Evolutionary conservation across 1,139 yeast species (phyloP), one percentile per base, ranked within the genome.

Genomic region (Geotrichum aggregatum): DNA sequence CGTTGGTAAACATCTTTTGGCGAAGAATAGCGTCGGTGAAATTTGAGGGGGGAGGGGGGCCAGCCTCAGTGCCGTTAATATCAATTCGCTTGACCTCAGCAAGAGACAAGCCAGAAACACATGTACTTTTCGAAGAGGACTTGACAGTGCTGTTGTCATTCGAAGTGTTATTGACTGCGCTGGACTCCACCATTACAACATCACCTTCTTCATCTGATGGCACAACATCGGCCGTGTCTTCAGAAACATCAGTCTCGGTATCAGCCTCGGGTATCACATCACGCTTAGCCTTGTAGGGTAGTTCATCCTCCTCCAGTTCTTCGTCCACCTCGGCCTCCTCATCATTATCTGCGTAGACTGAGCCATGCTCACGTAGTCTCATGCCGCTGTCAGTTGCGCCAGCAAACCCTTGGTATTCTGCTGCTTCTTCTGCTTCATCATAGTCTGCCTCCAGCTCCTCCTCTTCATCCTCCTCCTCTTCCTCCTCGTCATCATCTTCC

Each of bases 31-130:
- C n/a, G n/a, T 30, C 13, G 13, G 39, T 30, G 30, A 13, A 22
- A 8, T 43, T 38, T 5, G 8, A 14, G 3, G 3, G 34, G 5
- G 33, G 31, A 22, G 48, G 33, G 11, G 52, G 36, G 22, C 49
- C 45, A 1, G 30, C 16, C 22, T 22, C 28, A 18, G 49, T 44
- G n/a, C 49, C 49, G 26, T 45, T 50, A 16, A 39, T 39, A 26
- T 24, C 52, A 16, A 45, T 43, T 24, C 45, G 19, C 18, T 44
- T 50, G 13, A 13, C 7, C 6, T 28, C 28, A 7, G 26, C 31
- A 14, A 34, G 21, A 30, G 45, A 31, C 13, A 33, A 33, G 31
- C 44, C 33, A 11, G 44, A 38, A 26, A 11, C 43, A 39, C 28
- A 21, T 5, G 26, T 19, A 30, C 30, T 36, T 19, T 26, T n/a